These are phyloP conservation scores for Rhododendron molle DNA, from an alignment of 148 eudicot species.

Conservation along the genomic window DNA sequence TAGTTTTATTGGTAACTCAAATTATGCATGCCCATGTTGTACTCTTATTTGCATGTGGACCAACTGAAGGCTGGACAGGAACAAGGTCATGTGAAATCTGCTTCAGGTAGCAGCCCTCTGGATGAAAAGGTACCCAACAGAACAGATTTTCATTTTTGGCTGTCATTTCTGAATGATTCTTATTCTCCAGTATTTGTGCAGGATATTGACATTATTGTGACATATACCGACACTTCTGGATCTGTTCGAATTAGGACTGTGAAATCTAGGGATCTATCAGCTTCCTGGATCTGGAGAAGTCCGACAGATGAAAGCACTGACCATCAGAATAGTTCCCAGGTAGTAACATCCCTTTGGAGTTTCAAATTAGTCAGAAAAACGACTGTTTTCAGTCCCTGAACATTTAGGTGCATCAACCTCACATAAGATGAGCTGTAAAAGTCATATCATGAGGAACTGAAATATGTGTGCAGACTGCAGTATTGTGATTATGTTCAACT, in stretches of 20 bases:
- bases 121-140: conserved; percentile 56
- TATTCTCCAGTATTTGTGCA: conserved; percentile 33
- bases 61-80: conserved; percentile 42
- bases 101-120: conserved; percentile 30
- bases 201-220: conserved; percentile 92
- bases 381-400: neutral
- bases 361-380: neutral
- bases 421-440: neutral
- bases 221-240: conserved; percentile 84
- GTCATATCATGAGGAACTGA: neutral
- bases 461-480: neutral
- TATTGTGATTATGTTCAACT: neutral
- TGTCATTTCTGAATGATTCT: conserved; percentile 20
- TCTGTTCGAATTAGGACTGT: conserved; percentile 64
- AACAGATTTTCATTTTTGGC: conserved; percentile 13
- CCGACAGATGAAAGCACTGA: conserved; percentile 40
- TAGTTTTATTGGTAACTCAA: neutral
- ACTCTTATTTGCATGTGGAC: conserved; percentile 9
- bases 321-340: conserved; percentile 38
- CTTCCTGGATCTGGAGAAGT: conserved; percentile 95
- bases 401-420: neutral
- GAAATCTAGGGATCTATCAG: conserved; percentile 73
- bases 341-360: conserved; percentile 21
- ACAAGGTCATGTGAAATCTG: conserved; percentile 24
- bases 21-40: neutral